Percentiles rank a stretch among this genome's conserved stretches.
Conservation (phyloP, 2,329 filamentous ascomycete genomes). For the Harringtonia aguacate region DNA sequence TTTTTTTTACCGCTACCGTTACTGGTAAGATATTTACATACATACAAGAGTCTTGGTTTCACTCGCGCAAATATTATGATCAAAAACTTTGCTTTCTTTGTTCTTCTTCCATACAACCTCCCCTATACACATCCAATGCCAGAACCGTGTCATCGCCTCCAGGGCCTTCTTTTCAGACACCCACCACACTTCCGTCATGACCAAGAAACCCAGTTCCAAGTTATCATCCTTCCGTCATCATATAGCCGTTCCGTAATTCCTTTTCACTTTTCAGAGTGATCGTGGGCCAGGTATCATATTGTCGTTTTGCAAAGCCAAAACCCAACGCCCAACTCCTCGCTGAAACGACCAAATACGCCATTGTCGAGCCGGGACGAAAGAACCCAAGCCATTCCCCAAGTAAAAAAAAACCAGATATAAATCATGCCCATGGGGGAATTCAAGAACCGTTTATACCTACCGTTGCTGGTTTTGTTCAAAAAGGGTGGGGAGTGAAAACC, state of each 20-base stretch:
- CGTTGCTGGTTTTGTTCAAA: slow-evolving; percentile 21
- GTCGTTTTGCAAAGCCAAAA: slow-evolving; percentile 12
- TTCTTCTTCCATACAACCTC: too few species aligned
- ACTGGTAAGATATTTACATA: too few species aligned
- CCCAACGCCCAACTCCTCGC: slow-evolving; percentile 38
- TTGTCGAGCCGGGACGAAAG: slow-evolving; percentile 7
- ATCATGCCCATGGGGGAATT: neutral
- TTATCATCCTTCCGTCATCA: too few species aligned
- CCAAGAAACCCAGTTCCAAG: too few species aligned
- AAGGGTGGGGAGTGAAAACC: slow-evolving; percentile 2
- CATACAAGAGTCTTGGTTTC: too few species aligned
- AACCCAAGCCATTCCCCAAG: slow-evolving; percentile 6
- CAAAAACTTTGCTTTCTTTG: too few species aligned
- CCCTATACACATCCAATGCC: too few species aligned
- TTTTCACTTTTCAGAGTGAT: neutral
- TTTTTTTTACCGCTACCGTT: too few species aligned
- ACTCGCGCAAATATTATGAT: too few species aligned
- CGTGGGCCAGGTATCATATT: neutral
- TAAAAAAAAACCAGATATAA: slow-evolving; percentile 11
- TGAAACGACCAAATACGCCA: slow-evolving; percentile 19
- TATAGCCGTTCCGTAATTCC: neutral
- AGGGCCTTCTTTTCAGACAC: too few species aligned
- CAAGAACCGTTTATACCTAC: slow-evolving; percentile 30
- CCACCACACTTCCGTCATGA: too few species aligned
- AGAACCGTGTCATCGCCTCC: too few species aligned